Conservation (phyloP, 805 yeast genomes). For the Peterozyma toletana region DNA sequence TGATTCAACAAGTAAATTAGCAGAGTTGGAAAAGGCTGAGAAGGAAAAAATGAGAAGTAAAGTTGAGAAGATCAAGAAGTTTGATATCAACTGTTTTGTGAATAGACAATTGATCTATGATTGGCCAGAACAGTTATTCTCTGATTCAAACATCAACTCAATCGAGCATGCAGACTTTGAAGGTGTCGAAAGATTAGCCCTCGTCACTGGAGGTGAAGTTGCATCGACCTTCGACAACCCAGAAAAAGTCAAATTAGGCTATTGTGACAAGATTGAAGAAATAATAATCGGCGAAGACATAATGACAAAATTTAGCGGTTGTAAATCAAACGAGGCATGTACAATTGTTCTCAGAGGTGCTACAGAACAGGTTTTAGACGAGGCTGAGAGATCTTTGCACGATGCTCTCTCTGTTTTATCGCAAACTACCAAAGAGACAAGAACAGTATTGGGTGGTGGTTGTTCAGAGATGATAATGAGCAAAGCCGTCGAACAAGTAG, state of each 20-base stretch:
- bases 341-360: conserved; percentile 96
- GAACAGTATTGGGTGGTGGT: conserved; percentile 92
- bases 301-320: conserved; percentile 91
- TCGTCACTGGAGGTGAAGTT: conserved; percentile 98
- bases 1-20: conserved; percentile 88
- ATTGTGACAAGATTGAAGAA: conserved; percentile 87
- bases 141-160: conserved; percentile 81
- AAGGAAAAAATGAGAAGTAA: conserved; percentile 86
- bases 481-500: conserved; percentile 88
- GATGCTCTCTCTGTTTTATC: conserved; percentile 94
- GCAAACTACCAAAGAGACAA: conserved; percentile 88
- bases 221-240: conserved; percentile 95
- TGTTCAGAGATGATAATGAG: conserved; percentile 93
- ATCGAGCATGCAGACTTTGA: conserved; percentile 98
- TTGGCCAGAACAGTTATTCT: conserved; percentile 93
- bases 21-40: conserved; percentile 92
- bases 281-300: conserved; percentile 88
- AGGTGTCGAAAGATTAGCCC: conserved; percentile 92
- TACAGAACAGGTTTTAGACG: conserved; percentile 96
- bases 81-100: conserved; percentile 76
- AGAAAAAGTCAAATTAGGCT: conserved; percentile 76
- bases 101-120: conserved; percentile 96
- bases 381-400: conserved; percentile 94
- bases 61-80: conserved; percentile 82
- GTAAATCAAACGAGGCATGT: conserved; percentile 92